Conservation (phyloP, 2,329 filamentous ascomycete genomes). For the Arthrinium puccinioides region DNA sequence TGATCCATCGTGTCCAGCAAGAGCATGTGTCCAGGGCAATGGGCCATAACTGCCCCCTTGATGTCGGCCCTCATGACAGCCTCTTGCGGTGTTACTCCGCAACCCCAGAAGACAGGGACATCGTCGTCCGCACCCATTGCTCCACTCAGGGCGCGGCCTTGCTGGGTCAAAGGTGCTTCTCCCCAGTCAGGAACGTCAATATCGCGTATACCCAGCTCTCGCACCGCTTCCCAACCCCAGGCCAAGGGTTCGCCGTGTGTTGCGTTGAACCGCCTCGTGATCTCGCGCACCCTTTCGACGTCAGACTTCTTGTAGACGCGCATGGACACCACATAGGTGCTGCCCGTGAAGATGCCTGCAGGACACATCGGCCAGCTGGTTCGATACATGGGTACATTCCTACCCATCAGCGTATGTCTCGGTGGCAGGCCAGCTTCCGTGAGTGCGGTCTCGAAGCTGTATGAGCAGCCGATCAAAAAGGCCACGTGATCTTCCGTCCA, state of each 20-base stretch:
- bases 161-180: conserved; percentile 33
- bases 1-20: conserved; percentile 43
- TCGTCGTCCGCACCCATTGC: conserved; percentile 28
- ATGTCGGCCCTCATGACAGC: conserved; percentile 50
- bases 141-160: conserved; percentile 28
- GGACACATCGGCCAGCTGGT: conserved; percentile 49
- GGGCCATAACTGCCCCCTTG: conserved; percentile 50
- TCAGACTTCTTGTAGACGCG: conserved; percentile 44
- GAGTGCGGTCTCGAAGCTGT: conserved; percentile 55
- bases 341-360: conserved; percentile 48
- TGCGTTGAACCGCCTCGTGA: conserved; percentile 45
- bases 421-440: conserved; percentile 40
- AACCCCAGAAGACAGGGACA: conserved; percentile 56
- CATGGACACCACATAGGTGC: conserved; percentile 57
- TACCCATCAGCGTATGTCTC: conserved; percentile 36
- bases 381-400: conserved; percentile 56
- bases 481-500: conserved; percentile 52
- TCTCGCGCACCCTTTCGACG: conserved; percentile 42
- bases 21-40: conserved; percentile 57
- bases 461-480: conserved; percentile 58
- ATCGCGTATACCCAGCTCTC: conserved; percentile 45
- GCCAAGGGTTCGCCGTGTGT: conserved; percentile 60
- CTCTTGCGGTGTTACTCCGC: conserved; percentile 60
- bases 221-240: conserved; percentile 54
- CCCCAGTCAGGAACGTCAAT: conserved; percentile 50